Evolutionary conservation across 345 rosid genomes (phyloP).

Genomic region (Pelargonium nanum): DNA sequence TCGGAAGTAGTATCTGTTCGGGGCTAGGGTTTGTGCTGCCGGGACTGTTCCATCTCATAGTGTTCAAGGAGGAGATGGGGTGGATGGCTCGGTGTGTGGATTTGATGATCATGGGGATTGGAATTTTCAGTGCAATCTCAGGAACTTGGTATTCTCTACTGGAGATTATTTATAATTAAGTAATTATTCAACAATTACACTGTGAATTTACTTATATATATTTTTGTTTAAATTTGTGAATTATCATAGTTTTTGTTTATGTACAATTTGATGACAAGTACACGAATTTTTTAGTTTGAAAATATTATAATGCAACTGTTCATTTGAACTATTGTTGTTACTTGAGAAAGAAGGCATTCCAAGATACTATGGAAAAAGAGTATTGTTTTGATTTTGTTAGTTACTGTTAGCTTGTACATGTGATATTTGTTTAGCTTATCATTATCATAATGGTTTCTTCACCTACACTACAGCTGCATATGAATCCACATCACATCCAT

Average conservation of each 20-base stretch:
- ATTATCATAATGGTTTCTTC: too few species aligned
- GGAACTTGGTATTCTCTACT: conserved; percentile 67
- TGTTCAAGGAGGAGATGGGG: conserved; percentile 67
- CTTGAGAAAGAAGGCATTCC: not conserved
- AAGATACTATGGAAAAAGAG: not conserved
- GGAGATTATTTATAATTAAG: conserved; percentile 43
- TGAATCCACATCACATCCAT: too few species aligned
- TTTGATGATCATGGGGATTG: conserved; percentile 39
- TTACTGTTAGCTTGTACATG: too few species aligned
- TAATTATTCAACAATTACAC: not conserved
- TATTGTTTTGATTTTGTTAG: not conserved
- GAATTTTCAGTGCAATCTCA: conserved; percentile 47
- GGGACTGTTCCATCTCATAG: conserved; percentile 64
- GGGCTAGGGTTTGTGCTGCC: conserved; percentile 75
- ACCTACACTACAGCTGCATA: too few species aligned
- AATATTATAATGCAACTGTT: too few species aligned
- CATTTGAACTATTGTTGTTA: not conserved
- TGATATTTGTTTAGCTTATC: too few species aligned
- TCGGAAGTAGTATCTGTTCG: conserved; percentile 84
- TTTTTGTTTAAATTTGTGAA: too few species aligned
- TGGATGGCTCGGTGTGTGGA: conserved; percentile 37
- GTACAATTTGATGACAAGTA: too few species aligned
- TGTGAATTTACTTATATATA: not conserved
- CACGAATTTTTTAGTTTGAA: too few species aligned
- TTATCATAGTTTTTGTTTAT: too few species aligned